Evolutionary conservation across 169 alveolate species (phyloP), one percentile per base, ranked within the genome.

Genomic region (Plasmodium vivax): DNA sequence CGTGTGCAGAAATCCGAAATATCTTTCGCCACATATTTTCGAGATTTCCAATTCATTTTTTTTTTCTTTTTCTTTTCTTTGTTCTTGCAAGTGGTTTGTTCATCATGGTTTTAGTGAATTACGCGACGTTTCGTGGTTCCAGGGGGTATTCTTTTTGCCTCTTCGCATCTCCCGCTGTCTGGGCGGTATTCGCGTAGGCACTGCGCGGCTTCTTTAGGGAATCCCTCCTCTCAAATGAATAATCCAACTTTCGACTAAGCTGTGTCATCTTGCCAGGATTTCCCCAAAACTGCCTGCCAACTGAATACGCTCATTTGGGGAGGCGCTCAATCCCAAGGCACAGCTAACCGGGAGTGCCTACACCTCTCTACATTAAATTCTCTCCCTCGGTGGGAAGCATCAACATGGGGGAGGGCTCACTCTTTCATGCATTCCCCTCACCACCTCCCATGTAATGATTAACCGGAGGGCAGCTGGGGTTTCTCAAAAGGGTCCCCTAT

Each of bases 11-110:
- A 79, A 58, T 80, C 30, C 82, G 91, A 88, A 88, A 88, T 88
- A 88, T 36, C 94, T 88, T 88, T 88, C 94, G 94, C 94, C 94
- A 88, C 68, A 62, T 88, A 77, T 79, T 88, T 88, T 71, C 45
- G 12, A 77, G 82, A 45, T 79, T 88, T 82, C 74, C 34, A 45
- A 43, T 56, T n/a, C 36, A 74, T 72, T 88, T 79, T 79, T 77
- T 56, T 56, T 30, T 62, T 62, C 58, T 79, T 23, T 88, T 79
- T 68, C 83, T 80, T 79, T 88, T 80, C 83, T 88, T 81, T 79
- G 7, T 88, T 68, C 58, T 75, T 74, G 38, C 8, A 73, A 47
- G 23, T 16, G 30, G 80, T 85, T 36, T 58, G 72, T 62, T 88
- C 94, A 88, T 88, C 94, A 88, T 88, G 38, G 58, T 88, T 88